Base-by-base conservation (phyloP, 306 rosid genomes). In the Corylus heterophylla region DNA sequence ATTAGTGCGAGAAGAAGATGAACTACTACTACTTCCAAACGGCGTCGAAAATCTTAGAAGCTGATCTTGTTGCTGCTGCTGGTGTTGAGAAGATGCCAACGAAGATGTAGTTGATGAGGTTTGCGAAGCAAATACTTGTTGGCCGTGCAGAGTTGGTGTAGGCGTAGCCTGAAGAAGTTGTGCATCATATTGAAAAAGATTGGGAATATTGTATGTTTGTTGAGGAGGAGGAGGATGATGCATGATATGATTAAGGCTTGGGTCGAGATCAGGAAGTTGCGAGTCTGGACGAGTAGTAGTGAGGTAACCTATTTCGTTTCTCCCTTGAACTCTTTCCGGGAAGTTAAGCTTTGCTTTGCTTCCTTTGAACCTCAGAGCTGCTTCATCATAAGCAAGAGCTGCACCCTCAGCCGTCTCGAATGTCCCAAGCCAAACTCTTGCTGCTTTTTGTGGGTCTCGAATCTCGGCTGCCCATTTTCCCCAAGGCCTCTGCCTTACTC, bases 391-490 rank as follows among this genome's bases (percentile, higher is more conserved):
- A 0, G 98, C 98, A 48, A 87, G 77, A 2, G 98, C 97, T 0
- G 98, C 98, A 4, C 93, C 92, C 71, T 94, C 98, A 0, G 97
- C 98, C 0, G 97, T 88, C 44, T 90, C 92, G 3, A 90, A 92
- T 0, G 98, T 94, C 47, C 98, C 98, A 2, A 94, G 92, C 98
- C 98, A 94, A 12, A 94, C 95, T 52, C 98, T 76, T 0, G 92
- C 91, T 12, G 98, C 97, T 50, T 86, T 94, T 69, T 84, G 79
- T 4, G 98, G 98, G 78, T 94, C 96, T 0, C 98, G 92, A 79
- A 94, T 94, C 86, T 94, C 98, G 2, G 98, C 93, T 0, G 98
- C 98, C 97, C 97, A 94, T 10, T 92, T 94, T 0, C 98, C 98
- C 97, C 97, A 92, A 29, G 97, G 97, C n/a, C 98, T 79, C 54